A percentile compares a stretch with the other conserved stretches of the same genome.
Evolutionary conservation across 2,329 filamentous ascomycete genomes (phyloP).

Genomic region (Cercospora sesami): DNA sequence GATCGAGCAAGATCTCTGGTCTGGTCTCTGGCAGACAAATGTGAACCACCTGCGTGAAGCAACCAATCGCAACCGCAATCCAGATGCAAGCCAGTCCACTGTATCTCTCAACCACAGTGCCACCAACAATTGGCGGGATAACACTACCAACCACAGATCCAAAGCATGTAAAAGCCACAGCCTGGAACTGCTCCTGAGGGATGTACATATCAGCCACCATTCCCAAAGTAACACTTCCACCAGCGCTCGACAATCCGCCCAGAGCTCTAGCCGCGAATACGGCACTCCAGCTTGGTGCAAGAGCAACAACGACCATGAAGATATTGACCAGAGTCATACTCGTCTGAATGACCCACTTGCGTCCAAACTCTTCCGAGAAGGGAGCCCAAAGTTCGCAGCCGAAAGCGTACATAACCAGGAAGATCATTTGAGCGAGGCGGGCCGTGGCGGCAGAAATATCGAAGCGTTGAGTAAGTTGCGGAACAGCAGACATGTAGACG

Average conservation of each 20-base stretch:
- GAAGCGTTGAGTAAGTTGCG: constrained; percentile 62
- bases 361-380: constrained; percentile 80
- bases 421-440: constrained; percentile 73
- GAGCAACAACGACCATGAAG: constrained; percentile 63
- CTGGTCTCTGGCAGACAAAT: constrained; percentile 68
- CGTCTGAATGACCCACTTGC: constrained; percentile 71
- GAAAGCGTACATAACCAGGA: constrained; percentile 77
- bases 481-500: constrained; percentile 59
- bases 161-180: constrained; percentile 56
- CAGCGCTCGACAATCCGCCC: constrained; percentile 57
- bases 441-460: constrained; percentile 67
- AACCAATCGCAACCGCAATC: constrained; percentile 81
- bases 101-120: constrained; percentile 43
- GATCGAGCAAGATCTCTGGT: constrained; percentile 72
- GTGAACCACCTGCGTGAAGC: constrained; percentile 61
- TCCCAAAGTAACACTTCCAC: constrained; percentile 64
- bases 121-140: constrained; percentile 38
- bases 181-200: constrained; percentile 58
- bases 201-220: constrained; percentile 65
- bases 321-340: constrained; percentile 75
- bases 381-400: constrained; percentile 87
- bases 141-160: constrained; percentile 39
- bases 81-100: constrained; percentile 79
- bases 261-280: constrained; percentile 48
- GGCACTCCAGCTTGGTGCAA: constrained; percentile 46